Evolutionary conservation across 2,329 filamentous ascomycete species (phyloP).

Genomic region (Elsinoe arachidis): DNA sequence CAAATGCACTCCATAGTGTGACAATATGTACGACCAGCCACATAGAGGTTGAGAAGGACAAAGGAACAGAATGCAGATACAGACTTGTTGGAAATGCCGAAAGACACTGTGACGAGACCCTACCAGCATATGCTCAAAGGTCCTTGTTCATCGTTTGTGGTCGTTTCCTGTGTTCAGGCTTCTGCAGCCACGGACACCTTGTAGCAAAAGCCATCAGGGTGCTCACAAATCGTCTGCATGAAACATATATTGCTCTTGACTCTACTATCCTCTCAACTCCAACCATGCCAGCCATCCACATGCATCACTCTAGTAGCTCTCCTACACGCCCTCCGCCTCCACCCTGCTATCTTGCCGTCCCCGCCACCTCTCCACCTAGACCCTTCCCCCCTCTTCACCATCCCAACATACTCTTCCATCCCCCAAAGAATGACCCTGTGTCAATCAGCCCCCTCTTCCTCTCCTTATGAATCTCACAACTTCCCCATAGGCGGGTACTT

Average conservation of each 20-base stretch:
- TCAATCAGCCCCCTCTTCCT: slow-evolving; percentile 7
- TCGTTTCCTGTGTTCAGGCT: too few relatives aligned
- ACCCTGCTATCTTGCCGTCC: neutral
- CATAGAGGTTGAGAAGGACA: too few relatives aligned
- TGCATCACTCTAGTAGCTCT: neutral
- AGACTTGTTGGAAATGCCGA: too few relatives aligned
- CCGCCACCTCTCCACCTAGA: neutral
- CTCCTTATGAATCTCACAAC: neutral
- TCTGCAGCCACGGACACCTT: neutral
- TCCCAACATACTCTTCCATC: slow-evolving; percentile 25
- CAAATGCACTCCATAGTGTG: neutral
- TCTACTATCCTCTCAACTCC: neutral
- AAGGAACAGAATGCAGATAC: too few relatives aligned
- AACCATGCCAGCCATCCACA: neutral
- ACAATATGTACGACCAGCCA: too few relatives aligned
- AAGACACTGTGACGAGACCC: too few relatives aligned
- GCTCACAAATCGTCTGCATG: neutral
- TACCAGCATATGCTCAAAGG: too few relatives aligned
- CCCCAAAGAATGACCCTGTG: slow-evolving; percentile 23
- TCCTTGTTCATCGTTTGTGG: too few relatives aligned
- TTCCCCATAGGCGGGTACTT: slow-evolving; percentile 16
- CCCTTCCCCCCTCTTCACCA: slow-evolving; percentile 14
- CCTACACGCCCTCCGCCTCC: neutral
- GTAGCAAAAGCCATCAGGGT: neutral
- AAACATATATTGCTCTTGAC: neutral